Conservation (phyloP, 257 asterid genomes). For the Solanum bukasovii region DNA sequence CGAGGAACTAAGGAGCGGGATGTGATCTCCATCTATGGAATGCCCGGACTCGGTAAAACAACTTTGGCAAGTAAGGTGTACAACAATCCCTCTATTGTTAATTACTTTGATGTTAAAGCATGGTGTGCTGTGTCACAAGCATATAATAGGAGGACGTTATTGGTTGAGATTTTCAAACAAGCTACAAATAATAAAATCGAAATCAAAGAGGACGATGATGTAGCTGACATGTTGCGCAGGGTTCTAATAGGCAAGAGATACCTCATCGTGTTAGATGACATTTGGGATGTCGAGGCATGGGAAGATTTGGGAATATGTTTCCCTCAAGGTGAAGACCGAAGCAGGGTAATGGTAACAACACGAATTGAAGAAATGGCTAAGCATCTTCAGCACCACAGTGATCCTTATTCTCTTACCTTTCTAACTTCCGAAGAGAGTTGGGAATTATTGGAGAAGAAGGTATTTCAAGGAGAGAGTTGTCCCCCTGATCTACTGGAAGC, state of each 20-base stretch:
- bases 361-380: background rate
- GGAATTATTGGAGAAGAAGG: background rate
- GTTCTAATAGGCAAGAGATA: background rate
- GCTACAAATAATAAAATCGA: no score
- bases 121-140: background rate
- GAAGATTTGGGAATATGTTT: background rate
- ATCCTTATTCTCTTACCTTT: background rate
- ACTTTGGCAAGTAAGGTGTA: background rate
- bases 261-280: background rate
- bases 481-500: background rate
- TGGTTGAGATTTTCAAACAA: background rate
- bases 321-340: background rate
- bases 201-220: background rate
- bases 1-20: background rate
- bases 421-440: background rate
- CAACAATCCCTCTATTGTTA: background rate
- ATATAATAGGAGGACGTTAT: background rate
- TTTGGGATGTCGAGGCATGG: slow-evolving; percentile 1
- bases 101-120: background rate
- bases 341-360: background rate
- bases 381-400: background rate
- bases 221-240: background rate
- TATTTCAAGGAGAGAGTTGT: background rate
- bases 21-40: background rate
- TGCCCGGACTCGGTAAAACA: background rate